These are phyloP conservation scores for Helminthosporium solani DNA, from an alignment of 2,329 filamentous ascomycete genomes.

Conservation along the genomic window DNA sequence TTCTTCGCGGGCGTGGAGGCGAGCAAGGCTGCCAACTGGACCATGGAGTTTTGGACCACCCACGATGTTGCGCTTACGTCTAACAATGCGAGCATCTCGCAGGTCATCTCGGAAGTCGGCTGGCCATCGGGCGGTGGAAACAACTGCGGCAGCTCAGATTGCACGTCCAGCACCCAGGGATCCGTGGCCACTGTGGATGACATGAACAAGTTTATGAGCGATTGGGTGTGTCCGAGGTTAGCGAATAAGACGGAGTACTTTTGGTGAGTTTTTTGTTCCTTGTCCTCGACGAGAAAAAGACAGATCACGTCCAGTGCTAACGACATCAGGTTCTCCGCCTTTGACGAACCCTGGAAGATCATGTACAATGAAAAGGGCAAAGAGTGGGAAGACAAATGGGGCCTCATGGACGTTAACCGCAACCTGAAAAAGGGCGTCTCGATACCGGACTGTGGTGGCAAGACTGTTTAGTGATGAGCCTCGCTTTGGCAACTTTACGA, in stretches of 20 bases:
- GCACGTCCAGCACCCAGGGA: slow-evolving; percentile 57
- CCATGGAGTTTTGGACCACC: slow-evolving; percentile 74
- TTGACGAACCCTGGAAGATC: slow-evolving; percentile 95
- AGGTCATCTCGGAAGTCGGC: slow-evolving; percentile 86
- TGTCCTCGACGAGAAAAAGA: too few species aligned
- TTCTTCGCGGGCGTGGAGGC: slow-evolving; percentile 83
- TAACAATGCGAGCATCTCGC: slow-evolving; percentile 52
- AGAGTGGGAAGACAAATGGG: slow-evolving; percentile 96
- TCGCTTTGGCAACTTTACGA: too few species aligned
- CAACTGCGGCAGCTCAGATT: slow-evolving; percentile 65
- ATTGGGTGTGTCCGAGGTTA: slow-evolving; percentile 80
- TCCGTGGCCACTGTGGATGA: slow-evolving; percentile 76
- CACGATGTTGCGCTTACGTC: slow-evolving; percentile 66
- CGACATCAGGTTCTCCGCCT: slow-evolving; percentile 73
- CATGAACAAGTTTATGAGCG: slow-evolving; percentile 82
- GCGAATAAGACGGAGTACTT: slow-evolving; percentile 88
- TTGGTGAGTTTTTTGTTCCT: slow-evolving; percentile 59
- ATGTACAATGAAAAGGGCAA: slow-evolving; percentile 64
- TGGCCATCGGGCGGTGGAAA: slow-evolving; percentile 86
- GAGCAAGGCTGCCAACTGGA: slow-evolving; percentile 73
- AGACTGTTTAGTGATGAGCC: slow-evolving; percentile 52
- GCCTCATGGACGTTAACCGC: slow-evolving; percentile 80
- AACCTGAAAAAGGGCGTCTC: slow-evolving; percentile 80
- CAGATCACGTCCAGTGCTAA: slow-evolving; percentile 5
- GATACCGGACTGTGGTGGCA: slow-evolving; percentile 84